Percentiles rank a stretch among this genome's conserved stretches.
phyloP scores from a whole-genome alignment of 371 early-diverging fungal species.

The Sporodiniella umbellata region DNA sequence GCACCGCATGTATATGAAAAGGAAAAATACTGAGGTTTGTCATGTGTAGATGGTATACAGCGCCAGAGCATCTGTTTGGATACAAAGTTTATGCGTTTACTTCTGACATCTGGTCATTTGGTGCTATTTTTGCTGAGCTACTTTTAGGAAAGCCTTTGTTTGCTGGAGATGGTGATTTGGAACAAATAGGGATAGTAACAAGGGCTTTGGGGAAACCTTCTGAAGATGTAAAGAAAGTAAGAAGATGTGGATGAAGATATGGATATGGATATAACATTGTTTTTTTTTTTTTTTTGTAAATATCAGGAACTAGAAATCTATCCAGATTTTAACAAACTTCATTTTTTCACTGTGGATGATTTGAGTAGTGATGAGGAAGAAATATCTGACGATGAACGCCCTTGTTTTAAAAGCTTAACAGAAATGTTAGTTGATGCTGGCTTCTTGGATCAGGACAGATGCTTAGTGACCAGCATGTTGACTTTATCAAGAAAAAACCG shows the following conservation, averaged over 20 bases:
- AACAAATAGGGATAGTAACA: slow-evolving; percentile 39
- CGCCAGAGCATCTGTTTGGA: slow-evolving; percentile 48
- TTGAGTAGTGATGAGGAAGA: slow-evolving; percentile 2
- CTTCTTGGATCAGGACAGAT: slow-evolving; percentile 11
- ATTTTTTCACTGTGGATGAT: slow-evolving; percentile 25
- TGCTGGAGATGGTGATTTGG: slow-evolving; percentile 40
- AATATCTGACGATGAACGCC: slow-evolving; percentile 25
- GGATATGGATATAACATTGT: no score
- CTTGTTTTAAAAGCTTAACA: slow-evolving; percentile 23
- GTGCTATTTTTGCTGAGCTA: slow-evolving; percentile 28
- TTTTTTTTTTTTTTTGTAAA: no score
- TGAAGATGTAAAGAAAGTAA: slow-evolving; percentile 19
- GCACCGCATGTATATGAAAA: no score
- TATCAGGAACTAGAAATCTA: slow-evolving; percentile 34
- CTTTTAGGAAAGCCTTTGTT: slow-evolving; percentile 32
- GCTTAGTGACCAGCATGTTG: slow-evolving; percentile 16
- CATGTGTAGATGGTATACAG: slow-evolving; percentile 44
- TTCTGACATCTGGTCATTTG: slow-evolving; percentile 49
- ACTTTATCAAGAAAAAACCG: slow-evolving; percentile 38
- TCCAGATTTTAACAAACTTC: slow-evolving; percentile 41
- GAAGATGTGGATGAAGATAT: no score
- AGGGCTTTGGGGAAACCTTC: slow-evolving; percentile 33
- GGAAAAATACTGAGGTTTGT: no score
- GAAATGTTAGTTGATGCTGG: slow-evolving; percentile 31
- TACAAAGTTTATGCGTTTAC: slow-evolving; percentile 28